Evolutionary conservation across 768 basidiomycete species (phyloP).

Genomic region (Agaricus subrufescens): DNA sequence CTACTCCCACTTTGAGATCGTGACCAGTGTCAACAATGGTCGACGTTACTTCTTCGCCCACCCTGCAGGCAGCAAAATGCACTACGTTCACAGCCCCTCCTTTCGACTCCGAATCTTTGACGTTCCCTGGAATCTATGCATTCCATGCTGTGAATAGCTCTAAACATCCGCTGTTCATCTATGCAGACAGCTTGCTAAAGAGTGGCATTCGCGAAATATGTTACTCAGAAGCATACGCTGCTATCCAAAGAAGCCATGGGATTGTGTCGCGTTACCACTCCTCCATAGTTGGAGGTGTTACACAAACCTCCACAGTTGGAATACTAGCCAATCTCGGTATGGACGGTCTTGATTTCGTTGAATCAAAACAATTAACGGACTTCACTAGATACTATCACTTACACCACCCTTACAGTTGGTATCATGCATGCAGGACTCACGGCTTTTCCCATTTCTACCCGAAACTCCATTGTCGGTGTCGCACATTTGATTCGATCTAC

Average conservation of each 20-base stretch:
- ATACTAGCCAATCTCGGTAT: background rate
- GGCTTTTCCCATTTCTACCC: conserved; percentile 32
- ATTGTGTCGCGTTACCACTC: background rate
- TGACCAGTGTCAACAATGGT: background rate
- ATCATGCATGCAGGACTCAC: conserved; percentile 34
- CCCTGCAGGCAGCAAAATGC: background rate
- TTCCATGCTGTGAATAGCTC: background rate
- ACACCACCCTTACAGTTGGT: conserved; percentile 16
- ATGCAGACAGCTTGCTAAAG: background rate
- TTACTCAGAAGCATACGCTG: background rate
- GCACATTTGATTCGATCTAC: conserved; percentile 34
- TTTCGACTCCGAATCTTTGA: background rate
- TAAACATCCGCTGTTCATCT: background rate
- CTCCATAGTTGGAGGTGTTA: background rate
- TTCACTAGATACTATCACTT: conserved; percentile 22
- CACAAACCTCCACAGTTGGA: background rate
- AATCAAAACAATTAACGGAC: background rate
- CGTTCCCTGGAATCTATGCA: background rate
- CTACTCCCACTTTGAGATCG: no score
- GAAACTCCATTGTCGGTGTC: conserved; percentile 42
- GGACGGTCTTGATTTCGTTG: no score
- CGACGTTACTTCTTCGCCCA: background rate
- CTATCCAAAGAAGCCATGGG: background rate
- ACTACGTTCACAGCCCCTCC: background rate
- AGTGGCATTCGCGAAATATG: background rate